phyloP scores from a whole-genome alignment of 495 filamentous ascomycete species.

The Penicillium coprophilum region DNA sequence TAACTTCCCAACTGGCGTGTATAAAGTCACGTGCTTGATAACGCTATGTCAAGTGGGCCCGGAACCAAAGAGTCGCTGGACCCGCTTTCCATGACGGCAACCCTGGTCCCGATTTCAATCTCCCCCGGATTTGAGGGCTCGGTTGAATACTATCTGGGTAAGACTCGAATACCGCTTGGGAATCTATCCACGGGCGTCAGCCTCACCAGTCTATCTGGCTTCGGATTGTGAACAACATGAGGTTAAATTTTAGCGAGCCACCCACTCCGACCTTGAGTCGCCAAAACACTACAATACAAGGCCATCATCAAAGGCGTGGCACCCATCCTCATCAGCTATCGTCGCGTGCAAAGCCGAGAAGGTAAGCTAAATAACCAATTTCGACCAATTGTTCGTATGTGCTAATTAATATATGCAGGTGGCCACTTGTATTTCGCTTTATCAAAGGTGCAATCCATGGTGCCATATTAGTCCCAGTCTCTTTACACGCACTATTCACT shows the following conservation, averaged over 20 bases:
- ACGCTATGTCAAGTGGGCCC: not conserved
- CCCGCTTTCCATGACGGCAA: conserved; percentile 2
- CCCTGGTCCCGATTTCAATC: conserved; percentile 2
- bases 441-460: conserved; percentile 74
- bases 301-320: conserved; percentile 32
- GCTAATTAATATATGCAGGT: conserved; percentile 42
- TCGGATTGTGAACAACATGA: conserved; percentile 23
- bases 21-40: not conserved
- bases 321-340: conserved; percentile 47
- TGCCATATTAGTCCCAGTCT: conserved; percentile 62
- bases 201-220: not conserved
- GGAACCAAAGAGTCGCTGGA: not conserved
- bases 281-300: conserved; percentile 32
- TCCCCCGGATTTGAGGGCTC: not conserved
- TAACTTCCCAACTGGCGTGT: not conserved
- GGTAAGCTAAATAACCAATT: conserved; percentile 30
- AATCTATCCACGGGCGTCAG: not conserved
- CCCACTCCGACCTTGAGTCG: conserved; percentile 40
- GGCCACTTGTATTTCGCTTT: conserved; percentile 73
- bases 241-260: conserved; percentile 41
- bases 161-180: not conserved
- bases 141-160: not conserved
- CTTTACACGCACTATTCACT: conserved; percentile 63
- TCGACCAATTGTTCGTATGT: not conserved
- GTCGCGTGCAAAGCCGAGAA: conserved; percentile 56